phyloP scores from a whole-genome alignment of 2,329 filamentous ascomycete species.

The Mycosphaerella arachidis region DNA sequence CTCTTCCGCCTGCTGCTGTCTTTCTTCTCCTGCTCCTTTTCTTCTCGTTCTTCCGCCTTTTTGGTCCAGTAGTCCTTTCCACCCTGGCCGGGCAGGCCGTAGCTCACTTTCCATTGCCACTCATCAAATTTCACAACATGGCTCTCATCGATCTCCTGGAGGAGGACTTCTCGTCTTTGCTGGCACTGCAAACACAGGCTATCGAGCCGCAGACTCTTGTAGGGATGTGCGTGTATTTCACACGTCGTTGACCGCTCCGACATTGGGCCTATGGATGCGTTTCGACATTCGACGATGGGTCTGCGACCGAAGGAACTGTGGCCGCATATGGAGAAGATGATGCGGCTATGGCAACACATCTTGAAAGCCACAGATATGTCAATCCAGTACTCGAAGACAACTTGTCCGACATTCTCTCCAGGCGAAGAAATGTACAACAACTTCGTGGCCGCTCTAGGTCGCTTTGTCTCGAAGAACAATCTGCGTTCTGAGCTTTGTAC shows the following conservation, averaged over 20 bases:
- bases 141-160: slow-evolving; percentile 25
- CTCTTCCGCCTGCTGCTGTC: slow-evolving; percentile 5
- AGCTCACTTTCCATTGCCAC: slow-evolving; percentile 41
- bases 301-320: slow-evolving; percentile 35
- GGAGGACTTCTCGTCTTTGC: slow-evolving; percentile 23
- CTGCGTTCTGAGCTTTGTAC: not conserved
- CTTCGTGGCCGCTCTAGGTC: not conserved
- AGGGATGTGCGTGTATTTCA: slow-evolving; percentile 33
- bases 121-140: slow-evolving; percentile 35
- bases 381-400: not conserved
- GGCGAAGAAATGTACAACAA: no score
- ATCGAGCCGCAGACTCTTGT: slow-evolving; percentile 34
- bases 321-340: slow-evolving; percentile 41
- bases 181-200: slow-evolving; percentile 33
- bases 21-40: slow-evolving; percentile 21
- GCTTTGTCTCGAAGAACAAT: not conserved
- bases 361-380: not conserved
- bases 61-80: slow-evolving; percentile 29
- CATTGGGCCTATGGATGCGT: slow-evolving; percentile 25
- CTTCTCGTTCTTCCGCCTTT: slow-evolving; percentile 24
- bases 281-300: slow-evolving; percentile 35
- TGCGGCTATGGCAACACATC: slow-evolving; percentile 42
- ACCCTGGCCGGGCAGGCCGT: slow-evolving; percentile 29
- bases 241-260: slow-evolving; percentile 24
- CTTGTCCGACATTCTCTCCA: not conserved